Evolutionary conservation across 2,329 filamentous ascomycete species (phyloP).

Genomic region (Rhinocladiella similis): DNA sequence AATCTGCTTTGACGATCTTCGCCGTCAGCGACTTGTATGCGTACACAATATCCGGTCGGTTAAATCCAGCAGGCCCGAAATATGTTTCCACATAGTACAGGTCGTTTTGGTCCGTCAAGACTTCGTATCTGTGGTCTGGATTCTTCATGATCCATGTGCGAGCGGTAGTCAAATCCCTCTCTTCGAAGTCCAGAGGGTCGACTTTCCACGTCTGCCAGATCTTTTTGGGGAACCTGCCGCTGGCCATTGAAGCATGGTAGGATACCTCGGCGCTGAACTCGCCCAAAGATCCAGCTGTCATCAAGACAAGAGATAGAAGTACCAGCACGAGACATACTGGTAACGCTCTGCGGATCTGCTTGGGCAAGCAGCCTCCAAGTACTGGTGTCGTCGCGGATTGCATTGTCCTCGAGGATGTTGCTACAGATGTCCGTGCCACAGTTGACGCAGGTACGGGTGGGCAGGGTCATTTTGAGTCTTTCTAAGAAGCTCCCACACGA

Average conservation of each 20-base stretch:
- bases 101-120: constrained; percentile 69
- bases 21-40: constrained; percentile 62
- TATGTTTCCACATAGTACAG: constrained; percentile 67
- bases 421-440: not conserved
- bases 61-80: constrained; percentile 64
- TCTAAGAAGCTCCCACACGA: too few species aligned
- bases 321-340: constrained; percentile 49
- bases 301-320: constrained; percentile 48
- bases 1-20: constrained; percentile 66
- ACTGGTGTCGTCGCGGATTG: not conserved
- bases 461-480: too few species aligned
- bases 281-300: constrained; percentile 44
- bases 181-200: constrained; percentile 65
- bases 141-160: constrained; percentile 68
- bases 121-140: constrained; percentile 66
- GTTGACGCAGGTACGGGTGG: not conserved
- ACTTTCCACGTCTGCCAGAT: constrained; percentile 80
- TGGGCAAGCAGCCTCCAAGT: constrained; percentile 38
- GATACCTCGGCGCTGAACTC: constrained; percentile 27
- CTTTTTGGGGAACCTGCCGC: constrained; percentile 59
- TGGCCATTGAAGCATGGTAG: constrained; percentile 12
- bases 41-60: constrained; percentile 66
- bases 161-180: constrained; percentile 60
- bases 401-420: not conserved
- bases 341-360: constrained; percentile 51